A percentile compares a stretch with the other conserved stretches of the same genome.
Conservation (phyloP, 2,329 filamentous ascomycete species). For the Alternaria tenuissima region DNA sequence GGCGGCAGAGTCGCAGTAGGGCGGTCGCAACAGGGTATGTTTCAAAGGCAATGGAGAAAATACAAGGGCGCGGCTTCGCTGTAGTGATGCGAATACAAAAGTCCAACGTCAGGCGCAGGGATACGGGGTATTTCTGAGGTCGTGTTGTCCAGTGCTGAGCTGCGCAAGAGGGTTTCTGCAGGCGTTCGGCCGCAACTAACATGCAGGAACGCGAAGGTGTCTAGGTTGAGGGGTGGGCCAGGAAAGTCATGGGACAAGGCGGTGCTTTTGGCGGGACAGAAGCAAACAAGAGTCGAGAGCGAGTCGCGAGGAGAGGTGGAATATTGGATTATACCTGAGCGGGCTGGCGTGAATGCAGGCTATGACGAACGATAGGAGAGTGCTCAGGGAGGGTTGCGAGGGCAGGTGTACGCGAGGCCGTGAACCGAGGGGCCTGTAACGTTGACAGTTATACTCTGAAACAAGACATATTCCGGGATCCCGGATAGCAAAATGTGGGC, state of each 20-base stretch:
- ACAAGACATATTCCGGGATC: constrained; percentile 4
- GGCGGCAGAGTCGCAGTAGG: not conserved
- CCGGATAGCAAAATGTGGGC: not conserved
- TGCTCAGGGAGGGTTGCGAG: constrained; percentile 10
- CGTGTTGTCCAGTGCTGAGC: not conserved
- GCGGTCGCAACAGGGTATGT: constrained; percentile 4
- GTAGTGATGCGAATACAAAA: constrained; percentile 9
- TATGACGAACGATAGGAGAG: constrained; percentile 26
- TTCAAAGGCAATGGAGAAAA: constrained; percentile 9
- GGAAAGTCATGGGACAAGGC: constrained; percentile 3
- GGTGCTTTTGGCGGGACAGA: constrained; percentile 4
- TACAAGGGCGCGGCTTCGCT: not conserved
- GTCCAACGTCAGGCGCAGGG: not conserved
- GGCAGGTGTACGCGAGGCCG: constrained; percentile 24
- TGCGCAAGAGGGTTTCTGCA: not conserved
- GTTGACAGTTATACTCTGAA: constrained; percentile 10
- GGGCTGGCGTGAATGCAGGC: constrained; percentile 23
- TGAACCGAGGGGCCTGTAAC: constrained; percentile 13
- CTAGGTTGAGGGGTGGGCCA: constrained; percentile 1
- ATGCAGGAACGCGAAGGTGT: not conserved
- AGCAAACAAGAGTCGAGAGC: constrained; percentile 1
- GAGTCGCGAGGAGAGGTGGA: constrained; percentile 19
- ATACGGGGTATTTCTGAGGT: not conserved
- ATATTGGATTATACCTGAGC: constrained; percentile 24
- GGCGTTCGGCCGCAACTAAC: not conserved